phyloP scores from a whole-genome alignment of 805 yeast species.

The Alloascoidea hylecoeti region DNA sequence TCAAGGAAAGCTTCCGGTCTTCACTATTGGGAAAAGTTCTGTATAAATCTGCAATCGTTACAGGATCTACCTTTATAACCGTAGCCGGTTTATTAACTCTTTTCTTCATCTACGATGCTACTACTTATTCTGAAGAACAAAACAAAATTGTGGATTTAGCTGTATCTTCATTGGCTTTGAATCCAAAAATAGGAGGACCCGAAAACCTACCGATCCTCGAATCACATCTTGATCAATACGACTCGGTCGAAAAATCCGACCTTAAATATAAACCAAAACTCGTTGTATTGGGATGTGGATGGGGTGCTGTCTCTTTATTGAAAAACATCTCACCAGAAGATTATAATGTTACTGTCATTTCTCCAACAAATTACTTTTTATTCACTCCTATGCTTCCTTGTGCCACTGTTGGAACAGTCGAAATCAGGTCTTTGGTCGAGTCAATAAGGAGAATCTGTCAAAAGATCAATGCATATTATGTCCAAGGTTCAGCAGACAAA shows the following conservation, averaged over 20 bases:
- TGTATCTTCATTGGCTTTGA: slow-evolving; percentile 36
- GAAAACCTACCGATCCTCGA: slow-evolving; percentile 52
- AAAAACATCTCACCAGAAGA: slow-evolving; percentile 35
- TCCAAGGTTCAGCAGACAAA: slow-evolving; percentile 48
- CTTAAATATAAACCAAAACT: slow-evolving; percentile 35
- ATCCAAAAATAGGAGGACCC: slow-evolving; percentile 53
- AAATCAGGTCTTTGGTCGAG: slow-evolving; percentile 48
- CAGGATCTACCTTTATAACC: slow-evolving; percentile 30
- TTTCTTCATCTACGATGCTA: slow-evolving; percentile 51
- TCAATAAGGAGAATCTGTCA: slow-evolving; percentile 44
- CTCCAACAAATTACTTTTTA: slow-evolving; percentile 56
- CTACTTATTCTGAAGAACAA: slow-evolving; percentile 38
- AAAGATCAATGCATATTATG: slow-evolving; percentile 40
- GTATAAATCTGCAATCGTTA: slow-evolving; percentile 19
- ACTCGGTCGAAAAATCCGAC: slow-evolving; percentile 30
- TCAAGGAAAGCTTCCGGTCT: background rate
- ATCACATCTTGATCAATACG: slow-evolving; percentile 42
- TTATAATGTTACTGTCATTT: slow-evolving; percentile 51
- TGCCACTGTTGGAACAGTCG: slow-evolving; percentile 60
- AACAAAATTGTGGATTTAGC: slow-evolving; percentile 25
- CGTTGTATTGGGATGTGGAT: slow-evolving; percentile 54
- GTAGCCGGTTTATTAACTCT: slow-evolving; percentile 25
- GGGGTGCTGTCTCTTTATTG: slow-evolving; percentile 55
- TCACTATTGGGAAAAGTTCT: slow-evolving; percentile 16
- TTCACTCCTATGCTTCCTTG: slow-evolving; percentile 59